Base-by-base conservation (phyloP, 2,329 filamentous ascomycete genomes). In the Drechslerella dactyloides region DNA sequence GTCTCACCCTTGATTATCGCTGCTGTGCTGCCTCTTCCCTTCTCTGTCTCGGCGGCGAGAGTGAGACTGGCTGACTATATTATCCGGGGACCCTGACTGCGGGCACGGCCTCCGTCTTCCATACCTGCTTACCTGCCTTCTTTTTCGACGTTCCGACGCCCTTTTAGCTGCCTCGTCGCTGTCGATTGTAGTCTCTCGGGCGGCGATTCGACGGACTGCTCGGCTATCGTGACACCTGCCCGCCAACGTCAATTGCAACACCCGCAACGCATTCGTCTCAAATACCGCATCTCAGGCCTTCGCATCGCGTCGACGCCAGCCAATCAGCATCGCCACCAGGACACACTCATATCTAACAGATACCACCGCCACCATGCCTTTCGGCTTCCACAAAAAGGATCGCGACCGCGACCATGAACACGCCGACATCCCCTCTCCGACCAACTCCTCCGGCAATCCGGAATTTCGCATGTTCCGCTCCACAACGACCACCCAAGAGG, bases 401-500 rank as follows among this genome's bases (percentile, higher is more conserved):
- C 63, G 59, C 42, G 66, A 51, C 27, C 51, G 19, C 21, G 58
- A 59, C 19, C n/a, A 23, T 48, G 21, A 33, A 54, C 48, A 30
- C 48, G 33, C 37, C 23, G 13, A 30, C 33, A 11, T 35, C 42
- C 27, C 15, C 42, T 10, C 2, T 24, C 13, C 27, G 13, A 23
- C 21, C 40, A 17, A 21, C 52, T 11, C n/a, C 23, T 21, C 42
- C 54, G 21, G 58, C 60, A 15, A 48, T 15, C 60, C 66, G 5
- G 68, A 65, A 60, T 72, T 72, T 44, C 68, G 68, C 60, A 73
- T 73, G 63, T 68, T 94, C 77, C 89, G 92, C 73, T 89, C 90
- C 74, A 93, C 96, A 78, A 96, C 93, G 0, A 81, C 87, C 74
- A 87, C 88, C 1, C 85, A 92, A 78, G 91, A 97, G 79, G 82